phyloP scores from a whole-genome alignment of 1,284 basidiomycete species.

The Cryptococcus hybrid region DNA sequence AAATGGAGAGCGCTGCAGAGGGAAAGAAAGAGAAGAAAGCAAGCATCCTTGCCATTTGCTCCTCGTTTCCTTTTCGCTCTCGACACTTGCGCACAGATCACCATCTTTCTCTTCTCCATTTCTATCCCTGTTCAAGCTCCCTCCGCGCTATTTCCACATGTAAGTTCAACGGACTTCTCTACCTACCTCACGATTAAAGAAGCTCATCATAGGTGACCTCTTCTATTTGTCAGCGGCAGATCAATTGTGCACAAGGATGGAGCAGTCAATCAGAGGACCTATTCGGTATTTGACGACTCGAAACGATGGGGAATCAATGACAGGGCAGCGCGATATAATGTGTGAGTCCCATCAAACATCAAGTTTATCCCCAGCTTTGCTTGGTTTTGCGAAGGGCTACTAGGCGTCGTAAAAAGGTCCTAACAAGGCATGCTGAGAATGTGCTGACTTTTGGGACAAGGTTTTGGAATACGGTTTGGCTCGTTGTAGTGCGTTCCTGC shows the following conservation, averaged over 20 bases:
- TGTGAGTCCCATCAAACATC: slow-evolving; percentile 25
- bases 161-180: too few species aligned
- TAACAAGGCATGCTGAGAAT: neutral
- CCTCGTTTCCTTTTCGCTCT: too few species aligned
- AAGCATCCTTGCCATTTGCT: too few species aligned
- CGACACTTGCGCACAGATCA: too few species aligned
- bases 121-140: too few species aligned
- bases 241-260: slow-evolving; percentile 22
- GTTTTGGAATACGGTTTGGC: slow-evolving; percentile 89
- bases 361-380: neutral
- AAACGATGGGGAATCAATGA: slow-evolving; percentile 22
- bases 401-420: neutral
- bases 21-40: too few species aligned
- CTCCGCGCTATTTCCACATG: too few species aligned
- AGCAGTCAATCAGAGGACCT: slow-evolving; percentile 16
- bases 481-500: slow-evolving; percentile 57
- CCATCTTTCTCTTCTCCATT: too few species aligned
- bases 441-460: slow-evolving; percentile 49
- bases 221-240: slow-evolving; percentile 9
- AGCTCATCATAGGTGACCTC: too few species aligned
- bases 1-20: too few species aligned
- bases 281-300: slow-evolving; percentile 15
- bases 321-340: slow-evolving; percentile 42
- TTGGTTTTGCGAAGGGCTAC: too few species aligned
- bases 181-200: too few species aligned